Evolutionary conservation across 257 asterid genomes (phyloP), one percentile per base, ranked within the genome.

Genomic region (Coffea canephora): DNA sequence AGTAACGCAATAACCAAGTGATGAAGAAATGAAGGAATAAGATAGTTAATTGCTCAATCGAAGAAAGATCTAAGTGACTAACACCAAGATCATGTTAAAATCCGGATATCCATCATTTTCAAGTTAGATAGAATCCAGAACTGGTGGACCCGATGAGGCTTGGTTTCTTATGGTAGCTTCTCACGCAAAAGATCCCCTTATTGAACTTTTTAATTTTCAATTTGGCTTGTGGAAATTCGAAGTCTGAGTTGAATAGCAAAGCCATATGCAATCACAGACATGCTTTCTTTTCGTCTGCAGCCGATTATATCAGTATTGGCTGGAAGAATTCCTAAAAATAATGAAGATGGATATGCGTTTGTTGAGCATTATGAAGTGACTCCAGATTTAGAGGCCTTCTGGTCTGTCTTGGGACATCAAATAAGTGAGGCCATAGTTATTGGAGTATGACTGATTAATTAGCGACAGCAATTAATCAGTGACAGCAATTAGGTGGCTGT

Each of bases 101-200:
- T 57, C 62, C 83, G 77, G 50, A 85, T 74, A 78, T 67, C 87
- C 36, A 71, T 83, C 81, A 65, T 55, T 74, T 54, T 70, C 65
- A 71, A 54, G 62, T 45, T 72, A 67, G 77, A 82, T 54, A 69
- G 64, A 77, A 78, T 75, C 27, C 61, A 59, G 57, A 54, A 81
- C 18, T 23, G 79, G 80, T 84, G 83, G 89, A 74, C 82, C 83
- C 84, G 52, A 45, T 72, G 45, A 76, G 11, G 71, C 71, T 70
- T 81, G 71, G 49, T 82, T 88, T 83, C 90, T 85, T 87, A 80
- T 48, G 61, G 78, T 72, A 79, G 80, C 86, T 86, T 89, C 87
- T 73, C 88, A 85, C 90, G 91, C 94, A 87, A 87, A 83, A 84
- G 88, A 84, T 87, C 57, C 80, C 54, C 76, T 46, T 16, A 19